phyloP scores from a whole-genome alignment of 192 early-diverging fungal genomes.

The Rhizoclosmatium globosum region DNA sequence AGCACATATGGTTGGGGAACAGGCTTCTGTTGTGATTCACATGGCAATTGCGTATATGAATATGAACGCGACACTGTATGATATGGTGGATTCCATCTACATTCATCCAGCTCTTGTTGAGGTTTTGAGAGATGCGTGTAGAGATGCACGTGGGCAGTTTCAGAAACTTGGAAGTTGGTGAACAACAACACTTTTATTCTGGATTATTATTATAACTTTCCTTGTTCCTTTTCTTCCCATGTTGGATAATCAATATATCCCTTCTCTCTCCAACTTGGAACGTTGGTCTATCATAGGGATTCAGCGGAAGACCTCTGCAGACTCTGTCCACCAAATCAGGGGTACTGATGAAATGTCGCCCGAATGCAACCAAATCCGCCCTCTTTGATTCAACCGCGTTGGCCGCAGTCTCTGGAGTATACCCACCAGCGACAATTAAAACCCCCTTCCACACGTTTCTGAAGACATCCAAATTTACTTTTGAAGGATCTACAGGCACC shows the following conservation, averaged over 20 bases:
- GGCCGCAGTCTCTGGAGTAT: conserved; percentile 40
- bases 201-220: background rate
- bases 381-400: conserved; percentile 37
- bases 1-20: conserved; percentile 49
- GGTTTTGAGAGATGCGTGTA: conserved; percentile 45
- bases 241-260: conserved; percentile 52
- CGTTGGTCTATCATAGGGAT: conserved; percentile 35
- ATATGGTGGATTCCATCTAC: conserved; percentile 47
- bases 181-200: background rate
- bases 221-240: conserved; percentile 36
- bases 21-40: conserved; percentile 47
- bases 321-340: conserved; percentile 55
- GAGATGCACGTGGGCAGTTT: conserved; percentile 31
- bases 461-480: conserved; percentile 5
- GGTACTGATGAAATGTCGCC: conserved; percentile 56
- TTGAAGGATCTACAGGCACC: conserved; percentile 33
- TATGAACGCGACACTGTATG: conserved; percentile 43
- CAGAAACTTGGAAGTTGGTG: background rate
- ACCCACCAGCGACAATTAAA: conserved; percentile 48
- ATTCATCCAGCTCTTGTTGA: conserved; percentile 52
- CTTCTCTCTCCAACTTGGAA: conserved; percentile 43
- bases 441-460: conserved; percentile 23
- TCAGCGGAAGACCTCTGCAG: conserved; percentile 37
- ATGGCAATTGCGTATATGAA: conserved; percentile 44
- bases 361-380: conserved; percentile 52